Percentiles rank a stretch among this genome's conserved stretches.
phyloP scores from a whole-genome alignment of 2,329 filamentous ascomycete species.

The Cladosporium sp. region DNA sequence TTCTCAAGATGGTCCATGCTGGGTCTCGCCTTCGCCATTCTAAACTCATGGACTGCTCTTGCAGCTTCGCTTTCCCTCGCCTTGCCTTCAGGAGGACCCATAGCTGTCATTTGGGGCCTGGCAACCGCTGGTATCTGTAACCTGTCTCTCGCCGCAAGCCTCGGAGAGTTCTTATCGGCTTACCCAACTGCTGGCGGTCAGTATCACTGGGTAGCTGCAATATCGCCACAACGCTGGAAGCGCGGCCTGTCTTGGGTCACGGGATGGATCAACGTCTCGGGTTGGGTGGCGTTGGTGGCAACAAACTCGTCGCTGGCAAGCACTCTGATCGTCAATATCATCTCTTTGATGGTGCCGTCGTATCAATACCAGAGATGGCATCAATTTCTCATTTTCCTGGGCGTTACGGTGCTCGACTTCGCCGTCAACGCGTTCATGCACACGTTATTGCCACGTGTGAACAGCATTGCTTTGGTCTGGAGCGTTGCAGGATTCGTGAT shows the following conservation, averaged over 20 bases:
- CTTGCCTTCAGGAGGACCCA: constrained; percentile 63
- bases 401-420: constrained; percentile 54
- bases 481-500: constrained; percentile 60
- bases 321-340: constrained; percentile 57
- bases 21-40: constrained; percentile 53
- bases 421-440: constrained; percentile 59
- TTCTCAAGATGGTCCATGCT: constrained; percentile 54
- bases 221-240: constrained; percentile 54
- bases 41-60: constrained; percentile 56
- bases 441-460: constrained; percentile 56
- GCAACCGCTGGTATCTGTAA: constrained; percentile 51
- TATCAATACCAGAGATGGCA: constrained; percentile 59
- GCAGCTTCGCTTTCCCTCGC: constrained; percentile 52
- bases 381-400: constrained; percentile 64
- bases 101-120: constrained; percentile 64
- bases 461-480: constrained; percentile 63
- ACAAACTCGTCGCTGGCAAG: constrained; percentile 61
- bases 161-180: constrained; percentile 65
- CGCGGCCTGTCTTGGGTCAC: constrained; percentile 61
- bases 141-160: constrained; percentile 58
- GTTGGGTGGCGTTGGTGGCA: constrained; percentile 62
- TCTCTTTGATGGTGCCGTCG: constrained; percentile 52
- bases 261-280: constrained; percentile 63
- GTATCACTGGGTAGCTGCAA: constrained; percentile 64
- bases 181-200: constrained; percentile 54